phyloP scores from a whole-genome alignment of 176 grass and related monocot species.

The Musa acuminata region DNA sequence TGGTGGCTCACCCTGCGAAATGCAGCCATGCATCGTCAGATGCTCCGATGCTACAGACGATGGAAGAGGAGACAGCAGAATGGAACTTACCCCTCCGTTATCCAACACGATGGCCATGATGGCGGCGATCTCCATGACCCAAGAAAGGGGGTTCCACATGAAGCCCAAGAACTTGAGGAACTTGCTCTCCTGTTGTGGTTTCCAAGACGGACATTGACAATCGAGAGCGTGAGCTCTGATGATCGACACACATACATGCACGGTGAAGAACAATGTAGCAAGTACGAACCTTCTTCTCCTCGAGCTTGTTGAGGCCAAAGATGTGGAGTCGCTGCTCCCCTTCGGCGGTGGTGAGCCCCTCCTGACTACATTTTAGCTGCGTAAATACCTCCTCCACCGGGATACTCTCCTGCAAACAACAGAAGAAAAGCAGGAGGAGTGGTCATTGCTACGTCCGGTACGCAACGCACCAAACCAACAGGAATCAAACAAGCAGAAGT shows the following conservation, averaged over 20 bases:
- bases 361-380: conserved; percentile 69
- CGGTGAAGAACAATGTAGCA: no score
- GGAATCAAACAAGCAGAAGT: no score
- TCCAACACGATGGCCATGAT: conserved; percentile 85
- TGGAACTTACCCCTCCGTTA: conserved; percentile 44
- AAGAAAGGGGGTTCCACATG: conserved; percentile 97
- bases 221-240: no score
- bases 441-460: background rate
- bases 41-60: background rate
- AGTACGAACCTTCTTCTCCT: conserved; percentile 52
- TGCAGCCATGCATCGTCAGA: background rate
- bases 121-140: conserved; percentile 89
- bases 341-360: conserved; percentile 43
- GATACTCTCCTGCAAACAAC: conserved; percentile 54
- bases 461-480: background rate
- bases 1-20: conserved; percentile 44
- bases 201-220: no score
- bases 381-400: conserved; percentile 69
- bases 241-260: no score
- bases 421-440: background rate
- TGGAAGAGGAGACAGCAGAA: background rate
- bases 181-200: conserved; percentile 50
- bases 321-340: conserved; percentile 58
- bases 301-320: conserved; percentile 85
- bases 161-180: conserved; percentile 90